Conservation (phyloP, 208 protist species). For the Herpetomonas tarakana region DNA sequence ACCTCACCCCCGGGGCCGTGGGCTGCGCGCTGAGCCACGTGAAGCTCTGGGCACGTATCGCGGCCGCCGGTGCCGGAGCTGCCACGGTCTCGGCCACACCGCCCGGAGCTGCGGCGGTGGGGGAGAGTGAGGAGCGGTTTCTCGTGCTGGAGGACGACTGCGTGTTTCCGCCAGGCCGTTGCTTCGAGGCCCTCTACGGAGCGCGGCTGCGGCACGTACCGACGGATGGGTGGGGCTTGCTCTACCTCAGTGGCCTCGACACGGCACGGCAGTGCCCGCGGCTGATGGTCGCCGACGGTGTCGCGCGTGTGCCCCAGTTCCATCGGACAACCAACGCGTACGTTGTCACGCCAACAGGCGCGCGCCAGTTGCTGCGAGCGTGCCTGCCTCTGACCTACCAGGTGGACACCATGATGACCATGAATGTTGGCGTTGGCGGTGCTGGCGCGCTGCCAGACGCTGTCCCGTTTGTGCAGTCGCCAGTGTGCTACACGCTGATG, state of each 20-base stretch:
- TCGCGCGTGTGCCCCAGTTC: conserved; percentile 71
- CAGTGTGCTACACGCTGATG: conserved; percentile 81
- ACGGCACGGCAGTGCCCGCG: conserved; percentile 42
- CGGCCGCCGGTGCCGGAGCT: conserved; percentile 14
- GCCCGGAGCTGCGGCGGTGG: not conserved
- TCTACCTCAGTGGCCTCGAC: conserved; percentile 86
- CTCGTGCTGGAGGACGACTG: conserved; percentile 63
- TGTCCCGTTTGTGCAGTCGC: conserved; percentile 43
- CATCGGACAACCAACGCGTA: conserved; percentile 88
- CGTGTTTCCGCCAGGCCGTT: conserved; percentile 21
- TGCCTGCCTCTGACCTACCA: conserved; percentile 82
- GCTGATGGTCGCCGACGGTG: conserved; percentile 27
- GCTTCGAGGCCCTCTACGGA: conserved; percentile 36
- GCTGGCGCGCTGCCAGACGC: not conserved
- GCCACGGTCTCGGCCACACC: not conserved
- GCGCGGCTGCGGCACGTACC: conserved; percentile 32
- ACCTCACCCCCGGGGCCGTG: conserved; percentile 66
- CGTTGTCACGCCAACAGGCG: conserved; percentile 56
- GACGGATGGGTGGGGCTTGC: conserved; percentile 56
- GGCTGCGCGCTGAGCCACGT: conserved; percentile 84
- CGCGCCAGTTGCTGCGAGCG: conserved; percentile 39
- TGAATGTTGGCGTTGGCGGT: conserved; percentile 20
- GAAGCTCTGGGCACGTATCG: conserved; percentile 64
- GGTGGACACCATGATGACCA: conserved; percentile 85
- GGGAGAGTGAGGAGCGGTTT: conserved; percentile 13